phyloP scores from a whole-genome alignment of 2,329 filamentous ascomycete genomes.

The Claviceps digitariae region DNA sequence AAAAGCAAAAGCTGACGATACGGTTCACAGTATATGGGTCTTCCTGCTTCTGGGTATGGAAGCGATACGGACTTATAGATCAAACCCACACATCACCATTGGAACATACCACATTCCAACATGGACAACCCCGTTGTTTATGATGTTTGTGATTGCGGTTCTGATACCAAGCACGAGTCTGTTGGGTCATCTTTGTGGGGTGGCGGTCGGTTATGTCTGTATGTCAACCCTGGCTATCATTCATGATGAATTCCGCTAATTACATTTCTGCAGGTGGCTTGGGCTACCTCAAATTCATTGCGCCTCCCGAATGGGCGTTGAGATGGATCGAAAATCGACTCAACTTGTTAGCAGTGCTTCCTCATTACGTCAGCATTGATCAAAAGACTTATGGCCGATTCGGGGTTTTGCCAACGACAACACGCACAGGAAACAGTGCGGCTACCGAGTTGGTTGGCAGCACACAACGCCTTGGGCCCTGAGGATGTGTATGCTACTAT shows the following conservation, averaged over 20 bases:
- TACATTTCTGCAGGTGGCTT: conserved; percentile 49
- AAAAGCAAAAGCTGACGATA: background rate
- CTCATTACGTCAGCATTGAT: conserved; percentile 87
- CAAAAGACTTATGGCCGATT: conserved; percentile 93
- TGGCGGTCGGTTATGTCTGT: conserved; percentile 80
- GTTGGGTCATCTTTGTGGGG: conserved; percentile 72
- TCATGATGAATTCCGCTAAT: background rate
- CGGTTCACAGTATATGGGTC: conserved; percentile 61
- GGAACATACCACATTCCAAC: conserved; percentile 62
- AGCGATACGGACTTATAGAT: conserved; percentile 70
- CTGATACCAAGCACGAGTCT: conserved; percentile 73
- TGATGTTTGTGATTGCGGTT: conserved; percentile 60
- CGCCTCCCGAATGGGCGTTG: conserved; percentile 76
- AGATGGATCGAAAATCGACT: conserved; percentile 82
- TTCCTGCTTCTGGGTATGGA: conserved; percentile 79
- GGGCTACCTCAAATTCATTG: conserved; percentile 78
- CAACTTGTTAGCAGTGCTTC: conserved; percentile 69
- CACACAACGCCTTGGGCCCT: conserved; percentile 57
- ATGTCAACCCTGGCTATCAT: conserved; percentile 22
- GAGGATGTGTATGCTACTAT: conserved; percentile 14
- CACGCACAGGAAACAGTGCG: conserved; percentile 26
- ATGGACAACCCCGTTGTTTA: conserved; percentile 75
- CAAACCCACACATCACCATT: conserved; percentile 63
- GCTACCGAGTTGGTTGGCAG: conserved; percentile 47
- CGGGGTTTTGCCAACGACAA: conserved; percentile 61